Conservation (phyloP, 805 yeast genomes). For the Kodamaea kakaduensis region DNA sequence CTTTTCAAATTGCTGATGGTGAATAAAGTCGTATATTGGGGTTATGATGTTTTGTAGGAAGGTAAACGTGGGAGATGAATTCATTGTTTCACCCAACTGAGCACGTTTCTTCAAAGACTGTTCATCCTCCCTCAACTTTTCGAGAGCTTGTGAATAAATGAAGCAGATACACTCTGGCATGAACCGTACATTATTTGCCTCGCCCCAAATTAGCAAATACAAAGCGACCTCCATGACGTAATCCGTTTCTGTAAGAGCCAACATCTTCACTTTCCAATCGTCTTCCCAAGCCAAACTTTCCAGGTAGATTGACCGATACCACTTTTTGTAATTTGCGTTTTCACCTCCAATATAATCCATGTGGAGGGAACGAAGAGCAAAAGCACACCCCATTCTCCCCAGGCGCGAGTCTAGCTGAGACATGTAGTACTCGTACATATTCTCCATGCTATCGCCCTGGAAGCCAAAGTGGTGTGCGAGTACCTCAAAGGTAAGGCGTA, state of each 20-base stretch:
- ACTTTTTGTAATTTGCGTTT: slow-evolving; percentile 78
- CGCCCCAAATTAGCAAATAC: slow-evolving; percentile 69
- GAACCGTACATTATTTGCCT: slow-evolving; percentile 61
- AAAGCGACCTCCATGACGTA: slow-evolving; percentile 64
- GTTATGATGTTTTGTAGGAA: slow-evolving; percentile 41
- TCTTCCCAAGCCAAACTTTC: slow-evolving; percentile 17
- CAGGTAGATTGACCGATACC: slow-evolving; percentile 49
- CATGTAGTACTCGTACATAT: slow-evolving; percentile 81
- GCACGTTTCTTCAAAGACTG: slow-evolving; percentile 20
- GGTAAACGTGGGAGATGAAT: too few species aligned
- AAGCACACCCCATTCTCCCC: slow-evolving; percentile 66
- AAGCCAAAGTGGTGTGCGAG: slow-evolving; percentile 73
- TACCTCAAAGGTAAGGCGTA: slow-evolving; percentile 55
- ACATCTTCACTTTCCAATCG: slow-evolving; percentile 71
- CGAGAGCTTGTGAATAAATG: slow-evolving; percentile 26
- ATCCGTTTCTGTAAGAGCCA: slow-evolving; percentile 47
- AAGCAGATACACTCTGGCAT: slow-evolving; percentile 42
- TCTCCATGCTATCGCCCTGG: slow-evolving; percentile 71
- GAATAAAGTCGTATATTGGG: slow-evolving; percentile 54
- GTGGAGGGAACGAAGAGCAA: slow-evolving; percentile 74
- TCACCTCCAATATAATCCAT: slow-evolving; percentile 93
- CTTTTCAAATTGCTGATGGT: slow-evolving; percentile 63
- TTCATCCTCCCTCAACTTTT: slow-evolving; percentile 14
- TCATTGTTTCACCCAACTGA: too few species aligned
- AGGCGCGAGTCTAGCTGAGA: slow-evolving; percentile 81